phyloP scores from a whole-genome alignment of 257 asterid genomes.

The Lithospermum erythrorhizon region DNA sequence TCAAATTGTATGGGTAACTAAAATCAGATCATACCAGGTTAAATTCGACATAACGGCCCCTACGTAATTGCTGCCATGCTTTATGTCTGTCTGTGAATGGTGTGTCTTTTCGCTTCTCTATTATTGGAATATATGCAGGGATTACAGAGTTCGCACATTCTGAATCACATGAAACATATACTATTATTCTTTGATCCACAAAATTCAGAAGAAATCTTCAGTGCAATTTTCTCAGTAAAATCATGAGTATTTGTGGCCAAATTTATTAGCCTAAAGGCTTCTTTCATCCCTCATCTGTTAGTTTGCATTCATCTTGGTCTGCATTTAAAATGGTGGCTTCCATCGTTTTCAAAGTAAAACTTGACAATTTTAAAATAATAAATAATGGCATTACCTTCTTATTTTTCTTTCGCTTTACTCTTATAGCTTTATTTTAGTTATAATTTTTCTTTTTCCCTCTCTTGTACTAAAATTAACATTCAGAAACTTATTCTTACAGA shows the following conservation, averaged over 20 bases:
- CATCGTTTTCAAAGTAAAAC: no score
- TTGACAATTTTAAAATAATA: no score
- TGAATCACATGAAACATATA: constrained; percentile 28
- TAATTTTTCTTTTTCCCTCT: neutral
- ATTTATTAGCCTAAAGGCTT: no score
- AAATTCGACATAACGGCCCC: constrained; percentile 96
- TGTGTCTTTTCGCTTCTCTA: constrained; percentile 75
- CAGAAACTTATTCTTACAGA: neutral
- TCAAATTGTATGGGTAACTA: neutral
- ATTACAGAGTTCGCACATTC: constrained; percentile 94
- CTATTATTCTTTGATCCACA: no score
- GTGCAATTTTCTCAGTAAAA: neutral
- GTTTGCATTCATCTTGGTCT: neutral
- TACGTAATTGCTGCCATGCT: constrained; percentile 91
- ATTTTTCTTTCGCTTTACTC: no score
- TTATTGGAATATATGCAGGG: constrained; percentile 83
- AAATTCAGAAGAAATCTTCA: neutral
- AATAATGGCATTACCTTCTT: neutral
- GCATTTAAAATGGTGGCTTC: neutral
- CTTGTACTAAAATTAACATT: neutral
- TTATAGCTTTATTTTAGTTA: no score
- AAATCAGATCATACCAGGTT: constrained; percentile 50
- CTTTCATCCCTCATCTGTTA: no score
- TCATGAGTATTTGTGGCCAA: no score
- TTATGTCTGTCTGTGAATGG: constrained; percentile 66